Base-by-base conservation (phyloP, 495 filamentous ascomycete species). In the Aspergillus steynii region DNA sequence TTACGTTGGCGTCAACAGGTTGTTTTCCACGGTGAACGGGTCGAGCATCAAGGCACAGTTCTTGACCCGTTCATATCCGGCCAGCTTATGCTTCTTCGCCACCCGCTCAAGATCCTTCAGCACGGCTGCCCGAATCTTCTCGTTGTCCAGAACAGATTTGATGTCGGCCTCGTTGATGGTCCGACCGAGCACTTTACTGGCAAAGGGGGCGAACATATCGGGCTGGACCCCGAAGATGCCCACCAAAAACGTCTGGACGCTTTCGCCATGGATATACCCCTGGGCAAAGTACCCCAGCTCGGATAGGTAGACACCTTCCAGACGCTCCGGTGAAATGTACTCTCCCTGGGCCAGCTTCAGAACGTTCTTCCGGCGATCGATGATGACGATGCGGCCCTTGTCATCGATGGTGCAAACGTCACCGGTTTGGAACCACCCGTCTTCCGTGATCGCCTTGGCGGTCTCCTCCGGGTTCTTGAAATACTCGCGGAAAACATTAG, bases 351-450 rank as follows among this genome's bases (percentile, higher is more conserved):
- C 90, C 49, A 99, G 85, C 84, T 99, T 99, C 69, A 99, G 87
- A 15, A 98, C 90, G 75, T 99, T 98, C 88, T 99, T 99, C 68
- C 92, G 88, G 63, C 95, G 92, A 76, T 99, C 95, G 67, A 99
- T 88, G 74, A 99, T 93, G 66, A 85, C 86, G 78, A 98, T 90
- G 58, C 96, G 90, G 59, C 95, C 95, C 67, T 89, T 74, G 55
- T 85, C 85, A 71, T 99, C 95, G 29, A 99, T 79, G 20, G 83
- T 82, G 68, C 85, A 89, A 50, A 99, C 93, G 68, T 99, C 95
- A 26, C 95, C 95, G 1, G 95, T 97, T 66, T 88, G 88, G 83
- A 99, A 97, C 95, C 95, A 99, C 60, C 95, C 95, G 65, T 98
- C 96, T 52, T 87, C 79, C 20, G 91, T 87, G 48, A 97, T 79